These are phyloP conservation scores for Alternaria novae-zelandiae DNA, from an alignment of 2,329 filamentous ascomycete genomes.

Conservation along the genomic window DNA sequence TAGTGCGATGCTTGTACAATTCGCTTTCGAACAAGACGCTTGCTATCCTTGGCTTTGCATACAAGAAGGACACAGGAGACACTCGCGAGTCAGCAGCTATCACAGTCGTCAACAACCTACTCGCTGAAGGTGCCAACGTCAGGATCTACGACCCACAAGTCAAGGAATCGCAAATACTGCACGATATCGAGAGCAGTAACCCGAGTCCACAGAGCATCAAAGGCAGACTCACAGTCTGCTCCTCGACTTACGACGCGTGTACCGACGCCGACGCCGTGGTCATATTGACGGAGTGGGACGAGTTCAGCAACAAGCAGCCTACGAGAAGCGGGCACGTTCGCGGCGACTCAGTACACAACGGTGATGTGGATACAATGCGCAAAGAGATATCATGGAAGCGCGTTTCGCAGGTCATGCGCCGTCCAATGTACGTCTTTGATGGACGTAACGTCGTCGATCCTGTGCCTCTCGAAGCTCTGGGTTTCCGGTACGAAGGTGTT, in stretches of 20 bases:
- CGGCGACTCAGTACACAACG: neutral
- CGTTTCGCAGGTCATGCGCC: neutral
- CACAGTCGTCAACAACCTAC: neutral
- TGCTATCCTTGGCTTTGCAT: constrained; percentile 74
- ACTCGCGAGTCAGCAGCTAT: constrained; percentile 56
- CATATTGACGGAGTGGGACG: constrained; percentile 1
- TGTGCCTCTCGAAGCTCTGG: constrained; percentile 2
- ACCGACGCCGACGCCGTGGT: neutral
- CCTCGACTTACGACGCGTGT: constrained; percentile 1
- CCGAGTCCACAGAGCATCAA: neutral
- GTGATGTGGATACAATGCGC: neutral
- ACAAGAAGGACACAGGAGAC: constrained; percentile 81
- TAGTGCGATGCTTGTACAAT: constrained; percentile 71
- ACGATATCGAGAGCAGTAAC: neutral
- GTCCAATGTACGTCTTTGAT: constrained; percentile 6
- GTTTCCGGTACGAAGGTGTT: constrained; percentile 1
- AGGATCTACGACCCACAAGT: constrained; percentile 1
- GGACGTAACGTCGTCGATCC: constrained; percentile 3
- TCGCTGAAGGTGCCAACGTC: constrained; percentile 1
- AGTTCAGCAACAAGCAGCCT: neutral
- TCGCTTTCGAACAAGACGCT: constrained; percentile 74
- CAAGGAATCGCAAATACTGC: constrained; percentile 1
- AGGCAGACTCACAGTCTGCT: neutral
- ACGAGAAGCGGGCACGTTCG: neutral
- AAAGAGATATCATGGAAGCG: constrained; percentile 5